Evolutionary conservation across 805 yeast species (phyloP), one percentile per base, ranked within the genome.

Genomic region (Candida qinlingensis): DNA sequence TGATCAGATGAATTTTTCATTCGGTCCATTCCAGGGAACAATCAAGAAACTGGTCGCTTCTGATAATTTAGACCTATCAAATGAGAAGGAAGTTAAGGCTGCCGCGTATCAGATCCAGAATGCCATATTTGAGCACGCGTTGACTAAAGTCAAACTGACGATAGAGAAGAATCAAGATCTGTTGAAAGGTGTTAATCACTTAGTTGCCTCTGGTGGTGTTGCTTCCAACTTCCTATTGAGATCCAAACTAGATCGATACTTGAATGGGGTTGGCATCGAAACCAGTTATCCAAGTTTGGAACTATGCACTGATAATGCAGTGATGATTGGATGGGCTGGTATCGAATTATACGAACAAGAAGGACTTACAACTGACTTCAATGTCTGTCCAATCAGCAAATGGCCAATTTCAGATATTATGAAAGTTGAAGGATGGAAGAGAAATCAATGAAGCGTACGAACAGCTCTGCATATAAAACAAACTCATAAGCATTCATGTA

Each of bases 271-370:
- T 52, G 65, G 43, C 55, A 58, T 71, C 58, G 56, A 62, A 1
- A 79, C 82, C 41, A 78, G 79, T 54, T 88, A 81, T 57, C 96
- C 97, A 0, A 81, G 79, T 25, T 70, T 81, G 3, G 66, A 74
- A 2, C 69, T 90, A 51, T 94, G 99, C 62, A 89, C 97, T 0
- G 99, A 94, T 61, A 94, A 94, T 64, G 96, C 97, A 0, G 79
- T 89, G 2, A 94, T 94, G 99, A 94, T 94, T 45, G 99, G 97
- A 1, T 88, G 95, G 82, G 96, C 98, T 0, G 99, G 97, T 0
- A 87, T 92, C 7, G 97, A 92, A 63, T 67, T 91, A 19, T 85
- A 70, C 61, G 96, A 90, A 61, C 52, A 63, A 3, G 56, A 62
- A 4, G 51, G 54, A 1, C 36, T 67, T 8, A 58, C 73, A 10